Evolutionary conservation across 352 stramenopile genomes (phyloP).

Genomic region (Globisporangium okanoganense): DNA sequence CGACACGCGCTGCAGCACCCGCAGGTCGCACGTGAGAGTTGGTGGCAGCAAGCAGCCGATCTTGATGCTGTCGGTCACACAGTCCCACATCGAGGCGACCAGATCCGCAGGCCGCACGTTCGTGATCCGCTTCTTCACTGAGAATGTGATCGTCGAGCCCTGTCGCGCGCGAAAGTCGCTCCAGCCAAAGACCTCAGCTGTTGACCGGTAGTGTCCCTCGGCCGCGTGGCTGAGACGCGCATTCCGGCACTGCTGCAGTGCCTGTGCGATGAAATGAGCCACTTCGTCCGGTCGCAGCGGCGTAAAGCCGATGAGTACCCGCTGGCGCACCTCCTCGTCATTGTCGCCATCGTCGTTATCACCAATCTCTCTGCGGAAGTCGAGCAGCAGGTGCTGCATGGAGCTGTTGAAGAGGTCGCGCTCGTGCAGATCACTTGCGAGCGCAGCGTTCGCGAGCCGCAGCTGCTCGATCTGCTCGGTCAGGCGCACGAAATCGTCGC

Average conservation of each 20-base stretch:
- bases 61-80: slow-evolving; percentile 30
- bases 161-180: slow-evolving; percentile 35
- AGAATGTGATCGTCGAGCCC: slow-evolving; percentile 45
- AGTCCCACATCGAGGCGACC: slow-evolving; percentile 32
- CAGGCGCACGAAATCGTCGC: slow-evolving; percentile 39
- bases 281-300: slow-evolving; percentile 36
- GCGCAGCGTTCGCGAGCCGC: slow-evolving; percentile 36
- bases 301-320: slow-evolving; percentile 26
- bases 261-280: slow-evolving; percentile 18
- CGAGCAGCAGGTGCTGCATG: slow-evolving; percentile 53
- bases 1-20: slow-evolving; percentile 38
- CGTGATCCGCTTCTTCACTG: slow-evolving; percentile 36
- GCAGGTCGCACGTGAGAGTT: slow-evolving; percentile 33
- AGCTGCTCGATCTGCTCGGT: slow-evolving; percentile 44
- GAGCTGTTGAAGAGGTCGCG: slow-evolving; percentile 48
- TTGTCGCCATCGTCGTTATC: slow-evolving; percentile 14
- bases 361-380: slow-evolving; percentile 23
- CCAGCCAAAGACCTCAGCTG: slow-evolving; percentile 45
- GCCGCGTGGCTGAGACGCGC: slow-evolving; percentile 28
- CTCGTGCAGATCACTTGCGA: slow-evolving; percentile 33
- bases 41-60: slow-evolving; percentile 33
- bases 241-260: slow-evolving; percentile 29
- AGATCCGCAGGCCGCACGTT: slow-evolving; percentile 24
- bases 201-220: slow-evolving; percentile 24
- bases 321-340: slow-evolving; percentile 5